Evolutionary conservation across 805 yeast genomes (phyloP).

Genomic region (Lipomyces anomalus): DNA sequence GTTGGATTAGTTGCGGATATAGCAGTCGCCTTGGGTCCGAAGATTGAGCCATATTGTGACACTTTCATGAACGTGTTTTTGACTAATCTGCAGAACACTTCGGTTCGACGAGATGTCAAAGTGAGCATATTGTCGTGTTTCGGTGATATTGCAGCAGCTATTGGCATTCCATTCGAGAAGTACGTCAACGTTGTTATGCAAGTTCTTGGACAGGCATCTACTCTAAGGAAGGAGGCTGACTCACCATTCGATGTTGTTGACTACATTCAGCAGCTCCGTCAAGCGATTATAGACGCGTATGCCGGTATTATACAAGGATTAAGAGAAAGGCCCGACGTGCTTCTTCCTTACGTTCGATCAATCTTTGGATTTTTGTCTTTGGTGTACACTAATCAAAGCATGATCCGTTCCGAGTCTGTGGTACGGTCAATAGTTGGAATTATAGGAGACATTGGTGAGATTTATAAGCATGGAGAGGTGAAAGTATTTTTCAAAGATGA

Average conservation of each 20-base stretch:
- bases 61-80: slow-evolving; percentile 82
- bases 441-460: slow-evolving; percentile 86
- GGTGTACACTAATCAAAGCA: slow-evolving; percentile 53
- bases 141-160: slow-evolving; percentile 90
- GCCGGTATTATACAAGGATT: slow-evolving; percentile 94
- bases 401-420: slow-evolving; percentile 61
- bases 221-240: slow-evolving; percentile 37
- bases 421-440: slow-evolving; percentile 83
- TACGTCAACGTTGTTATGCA: slow-evolving; percentile 76
- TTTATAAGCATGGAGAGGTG: slow-evolving; percentile 74
- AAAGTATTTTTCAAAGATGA: slow-evolving; percentile 58
- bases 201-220: slow-evolving; percentile 44
- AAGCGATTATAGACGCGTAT: slow-evolving; percentile 89
- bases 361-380: slow-evolving; percentile 64
- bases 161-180: slow-evolving; percentile 70
- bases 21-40: slow-evolving; percentile 76
- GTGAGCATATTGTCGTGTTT: slow-evolving; percentile 87
- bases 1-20: slow-evolving; percentile 94
- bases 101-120: slow-evolving; percentile 69
- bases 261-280: slow-evolving; percentile 64
- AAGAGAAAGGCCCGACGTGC: slow-evolving; percentile 56
- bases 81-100: slow-evolving; percentile 47
- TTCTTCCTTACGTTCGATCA: slow-evolving; percentile 59
- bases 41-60: slow-evolving; percentile 66
- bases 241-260: slow-evolving; percentile 69